Percentiles rank a stretch among this genome's conserved stretches.
phyloP scores from a whole-genome alignment of 495 filamentous ascomycete genomes.

The Podospora tetraspora region DNA sequence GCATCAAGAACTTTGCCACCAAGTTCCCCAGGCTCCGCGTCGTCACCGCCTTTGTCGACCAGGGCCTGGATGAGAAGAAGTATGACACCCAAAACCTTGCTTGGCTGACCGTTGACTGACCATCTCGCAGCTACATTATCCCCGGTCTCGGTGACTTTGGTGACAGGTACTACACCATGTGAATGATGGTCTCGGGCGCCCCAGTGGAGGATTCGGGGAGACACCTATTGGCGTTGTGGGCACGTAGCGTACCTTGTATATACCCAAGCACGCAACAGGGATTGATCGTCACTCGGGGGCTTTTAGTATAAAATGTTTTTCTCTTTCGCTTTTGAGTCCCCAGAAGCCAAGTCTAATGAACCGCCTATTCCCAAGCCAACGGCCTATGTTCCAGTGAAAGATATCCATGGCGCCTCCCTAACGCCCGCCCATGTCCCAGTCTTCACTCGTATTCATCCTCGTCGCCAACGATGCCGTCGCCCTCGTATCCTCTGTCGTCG shows the following conservation, averaged over 20 bases:
- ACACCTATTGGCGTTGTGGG: slow-evolving; percentile 6
- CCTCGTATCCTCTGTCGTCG: slow-evolving; percentile 41
- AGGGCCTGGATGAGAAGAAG: slow-evolving; percentile 94
- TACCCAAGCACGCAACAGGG: slow-evolving; percentile 2
- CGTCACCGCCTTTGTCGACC: slow-evolving; percentile 94
- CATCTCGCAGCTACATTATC: slow-evolving; percentile 73
- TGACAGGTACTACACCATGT: slow-evolving; percentile 93
- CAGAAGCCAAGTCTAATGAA: neutral
- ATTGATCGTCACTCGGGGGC: neutral
- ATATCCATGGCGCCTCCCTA: neutral
- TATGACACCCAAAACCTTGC: slow-evolving; percentile 39
- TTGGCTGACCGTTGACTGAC: slow-evolving; percentile 5
- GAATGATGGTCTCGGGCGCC: slow-evolving; percentile 9
- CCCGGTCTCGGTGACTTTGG: slow-evolving; percentile 96
- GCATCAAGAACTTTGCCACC: slow-evolving; percentile 81
- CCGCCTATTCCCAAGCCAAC: neutral
- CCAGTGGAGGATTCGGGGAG: neutral
- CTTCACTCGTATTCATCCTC: slow-evolving; percentile 40
- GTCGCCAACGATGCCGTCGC: slow-evolving; percentile 39
- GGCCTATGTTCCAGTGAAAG: neutral
- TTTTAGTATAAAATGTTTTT: neutral
- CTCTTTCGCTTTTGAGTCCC: neutral
- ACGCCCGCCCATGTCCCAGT: neutral
- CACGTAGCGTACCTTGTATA: slow-evolving; percentile 8
- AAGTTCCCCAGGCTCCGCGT: slow-evolving; percentile 89